phyloP scores from a whole-genome alignment of 768 basidiomycete genomes.

The Psilocybe azurescens region DNA sequence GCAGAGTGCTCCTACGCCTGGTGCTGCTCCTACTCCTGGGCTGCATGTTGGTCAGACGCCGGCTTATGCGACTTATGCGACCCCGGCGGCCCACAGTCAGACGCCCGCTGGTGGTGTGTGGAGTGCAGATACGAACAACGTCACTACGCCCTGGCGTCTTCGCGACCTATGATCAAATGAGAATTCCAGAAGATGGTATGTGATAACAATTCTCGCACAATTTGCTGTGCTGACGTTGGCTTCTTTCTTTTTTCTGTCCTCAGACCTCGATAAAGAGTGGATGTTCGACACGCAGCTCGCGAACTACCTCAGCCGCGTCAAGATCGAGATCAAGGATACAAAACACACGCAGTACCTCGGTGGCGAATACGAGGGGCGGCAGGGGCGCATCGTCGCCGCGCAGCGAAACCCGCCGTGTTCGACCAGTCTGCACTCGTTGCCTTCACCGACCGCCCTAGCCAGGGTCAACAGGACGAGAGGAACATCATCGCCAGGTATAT shows the following conservation, averaged over 20 bases:
- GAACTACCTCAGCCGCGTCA: slow-evolving; percentile 39
- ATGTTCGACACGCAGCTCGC: slow-evolving; percentile 38
- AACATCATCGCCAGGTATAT: slow-evolving; percentile 35
- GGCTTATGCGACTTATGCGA: slow-evolving; percentile 29
- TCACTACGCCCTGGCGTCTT: slow-evolving; percentile 45
- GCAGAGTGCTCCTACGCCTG: slow-evolving; percentile 59
- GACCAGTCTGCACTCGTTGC: slow-evolving; percentile 42
- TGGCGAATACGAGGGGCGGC: slow-evolving; percentile 39
- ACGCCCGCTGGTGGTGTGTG: slow-evolving; percentile 33
- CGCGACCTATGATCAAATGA: slow-evolving; percentile 13
- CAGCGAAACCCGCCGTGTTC: slow-evolving; percentile 34
- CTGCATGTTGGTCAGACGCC: slow-evolving; percentile 38
- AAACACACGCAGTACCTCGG: slow-evolving; percentile 37
- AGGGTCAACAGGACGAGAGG: slow-evolving; percentile 24
- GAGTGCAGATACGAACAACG: slow-evolving; percentile 21
- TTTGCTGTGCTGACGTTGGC: not conserved
- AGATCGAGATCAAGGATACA: slow-evolving; percentile 43
- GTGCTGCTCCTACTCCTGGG: slow-evolving; percentile 49
- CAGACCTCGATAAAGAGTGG: slow-evolving; percentile 46
- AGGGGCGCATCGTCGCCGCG: slow-evolving; percentile 37
- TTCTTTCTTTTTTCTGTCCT: slow-evolving; percentile 12
- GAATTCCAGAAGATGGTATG: slow-evolving; percentile 16
- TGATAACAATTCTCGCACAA: not conserved
- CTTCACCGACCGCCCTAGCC: slow-evolving; percentile 27
- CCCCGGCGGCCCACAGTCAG: slow-evolving; percentile 38